These are phyloP conservation scores for Grigorovia jiainica DNA, from an alignment of 805 yeast genomes.

Conservation along the genomic window DNA sequence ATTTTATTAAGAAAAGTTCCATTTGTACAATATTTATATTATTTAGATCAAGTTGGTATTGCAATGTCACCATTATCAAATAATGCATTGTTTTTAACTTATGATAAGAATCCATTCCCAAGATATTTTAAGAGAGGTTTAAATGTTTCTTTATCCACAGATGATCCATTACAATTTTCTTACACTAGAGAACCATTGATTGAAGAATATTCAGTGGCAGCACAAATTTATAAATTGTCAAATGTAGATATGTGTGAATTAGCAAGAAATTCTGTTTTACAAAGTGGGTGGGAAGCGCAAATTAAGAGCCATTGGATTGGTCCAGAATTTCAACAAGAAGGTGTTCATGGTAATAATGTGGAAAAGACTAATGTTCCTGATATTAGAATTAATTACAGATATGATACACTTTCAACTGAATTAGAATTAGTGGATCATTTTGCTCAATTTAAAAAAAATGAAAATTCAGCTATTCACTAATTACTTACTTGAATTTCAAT, in stretches of 20 bases:
- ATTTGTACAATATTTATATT: constrained; percentile 85
- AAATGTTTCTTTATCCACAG: constrained; percentile 90
- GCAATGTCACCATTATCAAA: constrained; percentile 98
- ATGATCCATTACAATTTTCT: constrained; percentile 95
- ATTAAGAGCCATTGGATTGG: constrained; percentile 94
- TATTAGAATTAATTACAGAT: constrained; percentile 73
- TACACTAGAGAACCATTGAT: constrained; percentile 95
- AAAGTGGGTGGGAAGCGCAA: constrained; percentile 86
- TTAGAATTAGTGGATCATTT: constrained; percentile 58
- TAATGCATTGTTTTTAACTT: constrained; percentile 89
- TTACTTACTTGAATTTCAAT: not conserved
- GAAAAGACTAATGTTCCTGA: constrained; percentile 94
- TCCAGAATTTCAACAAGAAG: constrained; percentile 43
- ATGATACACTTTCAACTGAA: constrained; percentile 67
- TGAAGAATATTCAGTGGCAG: constrained; percentile 97
- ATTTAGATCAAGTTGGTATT: constrained; percentile 88
- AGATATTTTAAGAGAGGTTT: constrained; percentile 86
- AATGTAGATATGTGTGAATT: constrained; percentile 96
- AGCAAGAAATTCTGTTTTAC: constrained; percentile 85
- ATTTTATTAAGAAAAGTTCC: constrained; percentile 89
- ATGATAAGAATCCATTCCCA: constrained; percentile 94
- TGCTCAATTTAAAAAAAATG: constrained; percentile 25
- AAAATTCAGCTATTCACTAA: not conserved
- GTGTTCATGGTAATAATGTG: constrained; percentile 76
- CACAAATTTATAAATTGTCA: constrained; percentile 89